Conservation (phyloP, 108 stramenopile species). For the Chaetoceros muelleri region DNA sequence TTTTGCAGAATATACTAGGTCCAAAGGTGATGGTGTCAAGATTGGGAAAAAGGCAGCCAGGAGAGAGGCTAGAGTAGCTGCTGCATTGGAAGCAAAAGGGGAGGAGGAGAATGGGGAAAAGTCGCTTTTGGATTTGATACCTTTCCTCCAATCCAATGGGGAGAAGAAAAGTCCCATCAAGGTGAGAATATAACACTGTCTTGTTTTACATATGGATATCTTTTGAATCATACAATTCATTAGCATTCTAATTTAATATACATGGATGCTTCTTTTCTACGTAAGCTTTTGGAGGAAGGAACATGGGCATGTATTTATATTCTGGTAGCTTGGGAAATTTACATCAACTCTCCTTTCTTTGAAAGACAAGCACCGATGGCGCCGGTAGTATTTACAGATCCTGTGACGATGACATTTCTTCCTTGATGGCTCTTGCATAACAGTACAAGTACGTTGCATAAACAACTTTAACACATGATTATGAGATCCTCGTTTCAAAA, state of each 20-base stretch:
- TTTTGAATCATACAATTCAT: too few relatives aligned
- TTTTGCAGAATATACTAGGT: conserved; percentile 29
- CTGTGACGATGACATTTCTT: conserved; percentile 1
- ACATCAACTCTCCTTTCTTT: conserved; percentile 83
- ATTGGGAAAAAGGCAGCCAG: conserved; percentile 58
- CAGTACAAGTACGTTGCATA: not conserved
- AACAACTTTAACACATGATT: not conserved
- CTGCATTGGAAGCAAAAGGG: conserved; percentile 25
- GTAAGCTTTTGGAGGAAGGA: conserved; percentile 46
- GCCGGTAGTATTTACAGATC: conserved; percentile 52
- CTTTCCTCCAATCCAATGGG: conserved; percentile 16
- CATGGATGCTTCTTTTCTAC: not conserved
- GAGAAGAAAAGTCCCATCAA: conserved; percentile 26
- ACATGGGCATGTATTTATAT: conserved; percentile 75
- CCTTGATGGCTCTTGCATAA: too few relatives aligned
- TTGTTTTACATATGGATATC: not conserved
- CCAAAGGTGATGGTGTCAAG: conserved; percentile 14
- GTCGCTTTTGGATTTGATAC: conserved; percentile 20
- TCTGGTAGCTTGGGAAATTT: conserved; percentile 76
- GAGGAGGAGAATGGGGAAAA: conserved; percentile 20
- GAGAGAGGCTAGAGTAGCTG: conserved; percentile 33
- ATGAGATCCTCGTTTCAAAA: too few relatives aligned
- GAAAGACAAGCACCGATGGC: conserved; percentile 70
- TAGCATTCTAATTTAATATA: not conserved
- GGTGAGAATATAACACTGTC: not conserved